phyloP scores from a whole-genome alignment of 1,284 basidiomycete genomes.

The Ustilago vetiveriae region DNA sequence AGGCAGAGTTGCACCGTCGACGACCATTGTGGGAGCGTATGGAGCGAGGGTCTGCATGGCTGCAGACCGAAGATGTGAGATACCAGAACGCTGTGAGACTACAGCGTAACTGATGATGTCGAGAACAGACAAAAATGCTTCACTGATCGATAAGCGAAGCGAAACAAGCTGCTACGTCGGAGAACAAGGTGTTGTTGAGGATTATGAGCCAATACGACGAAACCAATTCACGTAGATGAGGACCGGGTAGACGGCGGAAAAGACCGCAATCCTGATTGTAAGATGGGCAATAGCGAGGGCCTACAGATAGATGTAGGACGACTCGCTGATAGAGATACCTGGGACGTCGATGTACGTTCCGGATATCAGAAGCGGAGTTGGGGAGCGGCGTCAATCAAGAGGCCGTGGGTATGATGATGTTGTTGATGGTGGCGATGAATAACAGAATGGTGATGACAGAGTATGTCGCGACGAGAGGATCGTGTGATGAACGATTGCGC shows the following conservation, averaged over 20 bases:
- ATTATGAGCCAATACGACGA: constrained; percentile 47
- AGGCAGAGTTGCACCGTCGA: constrained; percentile 14
- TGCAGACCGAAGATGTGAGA: neutral
- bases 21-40: constrained; percentile 22
- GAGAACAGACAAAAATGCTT: constrained; percentile 19
- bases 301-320: constrained; percentile 15
- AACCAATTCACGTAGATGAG: constrained; percentile 53
- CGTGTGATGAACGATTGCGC: constrained; percentile 6
- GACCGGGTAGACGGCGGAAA: constrained; percentile 33
- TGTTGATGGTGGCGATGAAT: neutral
- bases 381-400: constrained; percentile 12
- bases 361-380: constrained; percentile 1
- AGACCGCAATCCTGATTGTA: constrained; percentile 31
- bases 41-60: constrained; percentile 22
- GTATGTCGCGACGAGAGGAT: constrained; percentile 5
- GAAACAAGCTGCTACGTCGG: constrained; percentile 1
- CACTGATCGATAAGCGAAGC: constrained; percentile 12
- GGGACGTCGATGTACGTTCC: constrained; percentile 21
- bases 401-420: constrained; percentile 3
- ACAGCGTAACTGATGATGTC: constrained; percentile 13
- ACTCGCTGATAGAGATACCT: constrained; percentile 16
- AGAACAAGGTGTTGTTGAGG: constrained; percentile 7
- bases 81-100: constrained; percentile 15
- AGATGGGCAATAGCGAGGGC: constrained; percentile 10
- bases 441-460: neutral